A percentile compares a stretch with the other conserved stretches of the same genome.
Conservation (phyloP, 352 stramenopile genomes). For the Globisporangium okanoganense region DNA sequence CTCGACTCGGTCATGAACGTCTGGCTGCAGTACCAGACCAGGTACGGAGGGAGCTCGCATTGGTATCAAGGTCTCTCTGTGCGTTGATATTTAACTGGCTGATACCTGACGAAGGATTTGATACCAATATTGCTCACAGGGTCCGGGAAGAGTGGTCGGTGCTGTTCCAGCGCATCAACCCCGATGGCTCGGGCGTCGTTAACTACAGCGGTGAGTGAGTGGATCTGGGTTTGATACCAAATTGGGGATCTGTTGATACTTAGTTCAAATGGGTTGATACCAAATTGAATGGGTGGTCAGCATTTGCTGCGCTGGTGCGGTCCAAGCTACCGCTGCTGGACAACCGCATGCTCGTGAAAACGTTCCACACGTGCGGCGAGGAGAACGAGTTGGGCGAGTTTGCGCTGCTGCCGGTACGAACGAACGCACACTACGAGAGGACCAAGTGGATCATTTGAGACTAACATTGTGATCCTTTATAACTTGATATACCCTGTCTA, state of each 20-base stretch:
- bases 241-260: neutral
- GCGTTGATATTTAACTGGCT: neutral
- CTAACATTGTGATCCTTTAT: neutral
- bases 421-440: neutral
- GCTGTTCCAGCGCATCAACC: conserved; percentile 62
- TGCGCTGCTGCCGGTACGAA: conserved; percentile 47
- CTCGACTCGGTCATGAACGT: conserved; percentile 65
- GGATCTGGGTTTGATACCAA: neutral
- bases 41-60: conserved; percentile 23
- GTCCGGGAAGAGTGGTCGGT: conserved; percentile 51
- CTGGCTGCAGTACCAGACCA: conserved; percentile 64
- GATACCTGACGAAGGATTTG: neutral
- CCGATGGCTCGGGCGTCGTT: conserved; percentile 54
- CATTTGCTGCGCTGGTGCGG: conserved; percentile 54
- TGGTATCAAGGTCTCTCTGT: neutral
- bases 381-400: conserved; percentile 83
- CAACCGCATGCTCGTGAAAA: conserved; percentile 49
- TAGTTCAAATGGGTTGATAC: neutral
- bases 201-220: conserved; percentile 44
- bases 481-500: neutral
- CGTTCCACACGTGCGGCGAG: conserved; percentile 74
- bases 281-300: conserved; percentile 15
- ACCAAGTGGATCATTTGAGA: neutral
- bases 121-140: conserved; percentile 19
- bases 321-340: conserved; percentile 49